phyloP scores from a whole-genome alignment of 2,329 filamentous ascomycete genomes.

The Pseudogymnoascus sp. region DNA sequence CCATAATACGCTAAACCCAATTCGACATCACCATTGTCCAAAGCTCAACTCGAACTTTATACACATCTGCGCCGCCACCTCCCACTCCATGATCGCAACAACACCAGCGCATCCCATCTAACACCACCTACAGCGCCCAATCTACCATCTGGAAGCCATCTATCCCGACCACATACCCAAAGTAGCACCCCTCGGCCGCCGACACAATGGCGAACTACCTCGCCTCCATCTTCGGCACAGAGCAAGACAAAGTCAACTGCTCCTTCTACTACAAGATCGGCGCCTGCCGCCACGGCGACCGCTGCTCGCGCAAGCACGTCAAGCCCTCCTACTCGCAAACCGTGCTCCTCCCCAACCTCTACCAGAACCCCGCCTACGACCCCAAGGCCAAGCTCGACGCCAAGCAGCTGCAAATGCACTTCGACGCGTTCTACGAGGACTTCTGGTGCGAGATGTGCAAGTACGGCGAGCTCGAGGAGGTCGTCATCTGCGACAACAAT shows the following conservation, averaged over 20 bases:
- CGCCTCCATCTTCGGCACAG: slow-evolving; percentile 97
- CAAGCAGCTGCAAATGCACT: slow-evolving; percentile 95
- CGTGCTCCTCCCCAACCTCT: slow-evolving; percentile 95
- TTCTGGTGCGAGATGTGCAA: slow-evolving; percentile 99
- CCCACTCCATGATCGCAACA: slow-evolving; percentile 1
- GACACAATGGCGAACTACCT: slow-evolving; percentile 88
- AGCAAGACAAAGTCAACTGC: slow-evolving; percentile 99
- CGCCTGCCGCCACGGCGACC: slow-evolving; percentile 95
- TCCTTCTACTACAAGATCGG: slow-evolving; percentile 99
- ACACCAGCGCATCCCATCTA: background rate
- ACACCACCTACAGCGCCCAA: background rate
- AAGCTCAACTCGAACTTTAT: slow-evolving; percentile 9
- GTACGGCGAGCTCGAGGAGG: slow-evolving; percentile 94
- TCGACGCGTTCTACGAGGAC: slow-evolving; percentile 99
- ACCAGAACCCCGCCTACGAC: slow-evolving; percentile 98
- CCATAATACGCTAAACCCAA: background rate
- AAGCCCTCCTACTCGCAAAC: slow-evolving; percentile 98
- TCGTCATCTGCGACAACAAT: slow-evolving; percentile 99
- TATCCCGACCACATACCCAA: background rate
- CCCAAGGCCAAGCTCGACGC: slow-evolving; percentile 95
- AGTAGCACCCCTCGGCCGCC: background rate
- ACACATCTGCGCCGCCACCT: slow-evolving; percentile 6
- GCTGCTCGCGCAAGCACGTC: slow-evolving; percentile 97
- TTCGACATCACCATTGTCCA: background rate
- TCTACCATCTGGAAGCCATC: background rate